These are phyloP conservation scores for Erodium trifolium DNA, from an alignment of 441 rosid species.

Conservation along the genomic window DNA sequence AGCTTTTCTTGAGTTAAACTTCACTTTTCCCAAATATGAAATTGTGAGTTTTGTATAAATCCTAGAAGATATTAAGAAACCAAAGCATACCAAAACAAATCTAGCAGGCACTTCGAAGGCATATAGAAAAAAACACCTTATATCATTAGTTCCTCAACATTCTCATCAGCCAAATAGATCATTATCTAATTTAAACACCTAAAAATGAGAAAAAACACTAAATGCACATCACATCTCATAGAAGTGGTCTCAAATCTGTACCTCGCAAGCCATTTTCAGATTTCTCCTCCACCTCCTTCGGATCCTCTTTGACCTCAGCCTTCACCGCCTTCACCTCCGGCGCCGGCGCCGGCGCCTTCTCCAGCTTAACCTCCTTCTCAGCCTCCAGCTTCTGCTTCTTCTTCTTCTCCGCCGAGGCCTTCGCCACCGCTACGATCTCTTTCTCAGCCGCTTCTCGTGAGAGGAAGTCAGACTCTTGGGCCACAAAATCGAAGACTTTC, in stretches of 20 bases:
- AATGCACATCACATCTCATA: neutral
- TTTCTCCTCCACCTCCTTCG: neutral
- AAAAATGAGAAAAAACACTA: neutral
- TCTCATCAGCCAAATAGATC: neutral
- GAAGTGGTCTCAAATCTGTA: neutral
- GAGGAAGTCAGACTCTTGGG: neutral
- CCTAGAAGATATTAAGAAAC: too few relatives aligned
- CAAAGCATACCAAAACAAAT: neutral
- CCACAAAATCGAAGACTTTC: neutral
- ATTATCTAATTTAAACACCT: neutral
- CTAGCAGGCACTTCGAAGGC: neutral
- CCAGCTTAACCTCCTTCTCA: neutral
- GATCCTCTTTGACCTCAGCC: neutral
- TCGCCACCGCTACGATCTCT: neutral
- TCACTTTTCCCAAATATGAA: too few relatives aligned
- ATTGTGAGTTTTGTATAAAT: too few relatives aligned
- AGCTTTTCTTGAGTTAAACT: too few relatives aligned
- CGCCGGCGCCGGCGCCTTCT: neutral
- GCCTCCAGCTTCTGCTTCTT: neutral
- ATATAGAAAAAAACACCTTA: neutral
- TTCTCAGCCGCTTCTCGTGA: neutral
- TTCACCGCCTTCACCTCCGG: neutral
- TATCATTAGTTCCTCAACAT: neutral
- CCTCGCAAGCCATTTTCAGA: neutral
- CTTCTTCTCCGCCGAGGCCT: constrained; percentile 1